A percentile compares a stretch with the other conserved stretches of the same genome.
phyloP scores from a whole-genome alignment of 1,284 basidiomycete species.

The Sutorius eximius region DNA sequence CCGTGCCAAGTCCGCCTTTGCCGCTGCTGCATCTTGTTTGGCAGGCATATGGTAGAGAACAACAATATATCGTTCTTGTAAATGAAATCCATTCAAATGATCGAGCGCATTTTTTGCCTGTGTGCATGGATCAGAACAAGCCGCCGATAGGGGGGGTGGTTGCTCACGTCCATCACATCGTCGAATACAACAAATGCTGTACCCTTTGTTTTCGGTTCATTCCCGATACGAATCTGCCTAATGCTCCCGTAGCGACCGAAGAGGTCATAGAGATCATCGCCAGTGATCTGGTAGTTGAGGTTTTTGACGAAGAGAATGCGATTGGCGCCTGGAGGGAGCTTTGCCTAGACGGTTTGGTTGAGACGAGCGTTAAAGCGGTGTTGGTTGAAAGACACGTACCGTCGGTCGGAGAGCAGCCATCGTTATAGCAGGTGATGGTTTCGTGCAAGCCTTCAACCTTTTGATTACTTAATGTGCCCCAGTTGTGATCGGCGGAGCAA shows the following conservation, averaged over 20 bases:
- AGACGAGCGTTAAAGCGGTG: neutral
- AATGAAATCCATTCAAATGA: conserved; percentile 96
- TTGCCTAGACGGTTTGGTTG: conserved; percentile 48
- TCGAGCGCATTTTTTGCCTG: conserved; percentile 95
- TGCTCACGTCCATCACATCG: conserved; percentile 83
- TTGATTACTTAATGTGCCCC: conserved; percentile 21
- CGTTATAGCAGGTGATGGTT: conserved; percentile 11
- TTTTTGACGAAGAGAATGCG: conserved; percentile 88
- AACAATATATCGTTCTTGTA: conserved; percentile 97
- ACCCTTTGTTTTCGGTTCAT: conserved; percentile 89
- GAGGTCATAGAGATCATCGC: conserved; percentile 93
- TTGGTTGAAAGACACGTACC: conserved; percentile 39
- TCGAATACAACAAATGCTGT: conserved; percentile 95
- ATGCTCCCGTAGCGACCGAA: conserved; percentile 98
- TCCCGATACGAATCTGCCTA: conserved; percentile 92
- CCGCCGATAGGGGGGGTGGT: neutral
- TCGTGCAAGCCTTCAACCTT: neutral
- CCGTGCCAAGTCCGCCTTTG: conserved; percentile 89
- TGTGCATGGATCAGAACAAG: conserved; percentile 16
- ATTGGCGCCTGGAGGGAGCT: conserved; percentile 82
- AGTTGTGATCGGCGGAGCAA: neutral
- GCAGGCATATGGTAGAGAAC: conserved; percentile 98
- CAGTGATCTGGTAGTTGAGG: conserved; percentile 92
- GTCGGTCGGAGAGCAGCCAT: conserved; percentile 70
- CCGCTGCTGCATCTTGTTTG: conserved; percentile 88